Percentiles rank a stretch among this genome's conserved stretches.
phyloP scores from a whole-genome alignment of 768 basidiomycete genomes.

The Mrakia gelida region DNA sequence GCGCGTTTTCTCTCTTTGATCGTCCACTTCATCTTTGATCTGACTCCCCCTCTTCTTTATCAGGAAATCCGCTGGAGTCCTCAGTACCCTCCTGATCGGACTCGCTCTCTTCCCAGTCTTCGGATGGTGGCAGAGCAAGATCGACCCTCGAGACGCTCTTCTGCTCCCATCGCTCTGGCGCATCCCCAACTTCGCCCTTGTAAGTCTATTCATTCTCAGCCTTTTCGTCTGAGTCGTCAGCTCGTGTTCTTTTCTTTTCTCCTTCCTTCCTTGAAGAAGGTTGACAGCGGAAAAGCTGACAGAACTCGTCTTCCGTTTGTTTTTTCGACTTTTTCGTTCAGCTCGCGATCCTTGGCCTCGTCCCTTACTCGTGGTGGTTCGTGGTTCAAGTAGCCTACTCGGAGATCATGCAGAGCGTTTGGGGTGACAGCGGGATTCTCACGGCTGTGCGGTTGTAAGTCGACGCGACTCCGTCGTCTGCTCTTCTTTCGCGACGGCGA shows the following conservation, averaged over 20 bases:
- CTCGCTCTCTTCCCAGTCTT: slow-evolving; percentile 14
- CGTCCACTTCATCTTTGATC: too few relatives aligned
- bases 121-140: slow-evolving; percentile 21
- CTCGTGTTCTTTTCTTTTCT: too few relatives aligned
- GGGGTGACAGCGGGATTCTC: not conserved
- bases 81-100: slow-evolving; percentile 13
- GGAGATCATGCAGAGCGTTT: slow-evolving; percentile 3
- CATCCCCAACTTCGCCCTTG: slow-evolving; percentile 10
- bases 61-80: not conserved
- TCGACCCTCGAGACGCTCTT: slow-evolving; percentile 15
- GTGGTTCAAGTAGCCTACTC: not conserved
- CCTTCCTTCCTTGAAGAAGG: too few relatives aligned
- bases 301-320: too few relatives aligned
- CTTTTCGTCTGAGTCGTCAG: too few relatives aligned
- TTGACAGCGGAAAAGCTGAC: too few relatives aligned
- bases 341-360: not conserved
- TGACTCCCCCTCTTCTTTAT: too few relatives aligned
- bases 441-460: not conserved
- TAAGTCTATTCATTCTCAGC: not conserved
- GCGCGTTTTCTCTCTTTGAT: too few relatives aligned
- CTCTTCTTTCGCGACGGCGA: too few relatives aligned
- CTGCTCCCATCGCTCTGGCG: not conserved
- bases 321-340: too few relatives aligned
- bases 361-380: not conserved
- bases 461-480: too few relatives aligned